Percentiles rank a stretch among this genome's conserved stretches.
phyloP scores from a whole-genome alignment of 225 moss, liverwort and hornwort genomes.

The Asterella californica region DNA sequence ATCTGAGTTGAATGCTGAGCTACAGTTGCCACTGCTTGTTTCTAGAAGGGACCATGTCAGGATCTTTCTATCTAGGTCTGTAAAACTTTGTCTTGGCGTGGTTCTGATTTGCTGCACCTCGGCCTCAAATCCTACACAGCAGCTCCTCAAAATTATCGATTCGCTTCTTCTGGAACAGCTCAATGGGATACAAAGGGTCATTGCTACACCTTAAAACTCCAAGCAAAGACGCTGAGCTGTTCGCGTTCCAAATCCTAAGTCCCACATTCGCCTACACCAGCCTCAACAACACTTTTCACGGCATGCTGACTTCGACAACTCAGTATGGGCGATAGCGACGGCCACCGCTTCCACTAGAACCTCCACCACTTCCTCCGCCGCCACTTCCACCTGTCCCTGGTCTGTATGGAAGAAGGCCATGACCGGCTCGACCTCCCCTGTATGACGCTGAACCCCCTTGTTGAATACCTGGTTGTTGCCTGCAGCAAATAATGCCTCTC shows the following conservation, averaged over 20 bases:
- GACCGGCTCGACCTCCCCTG: slow-evolving; percentile 87
- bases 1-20: neutral
- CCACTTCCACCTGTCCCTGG: slow-evolving; percentile 72
- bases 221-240: neutral
- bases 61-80: neutral
- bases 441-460: slow-evolving; percentile 96
- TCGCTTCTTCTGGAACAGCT: slow-evolving; percentile 15
- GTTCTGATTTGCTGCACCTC: neutral
- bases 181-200: slow-evolving; percentile 20
- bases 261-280: slow-evolving; percentile 2
- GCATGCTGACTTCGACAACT: slow-evolving; percentile 11
- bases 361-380: slow-evolving; percentile 42
- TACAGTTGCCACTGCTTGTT: slow-evolving; percentile 4
- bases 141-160: slow-evolving; percentile 27
- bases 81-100: slow-evolving; percentile 1
- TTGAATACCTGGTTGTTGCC: slow-evolving; percentile 86
- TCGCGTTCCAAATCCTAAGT: slow-evolving; percentile 2
- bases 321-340: slow-evolving; percentile 96
- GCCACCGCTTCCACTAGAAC: slow-evolving; percentile 66
- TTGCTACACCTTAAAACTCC: slow-evolving; percentile 10
- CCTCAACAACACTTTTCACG: neutral
- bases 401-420: slow-evolving; percentile 81
- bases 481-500: slow-evolving; percentile 31
- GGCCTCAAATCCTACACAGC: slow-evolving; percentile 7
- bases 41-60: slow-evolving; percentile 9